Evolutionary conservation across 139 green algal genomes (phyloP).

Genomic region (Zygnema circumcarinatum): DNA sequence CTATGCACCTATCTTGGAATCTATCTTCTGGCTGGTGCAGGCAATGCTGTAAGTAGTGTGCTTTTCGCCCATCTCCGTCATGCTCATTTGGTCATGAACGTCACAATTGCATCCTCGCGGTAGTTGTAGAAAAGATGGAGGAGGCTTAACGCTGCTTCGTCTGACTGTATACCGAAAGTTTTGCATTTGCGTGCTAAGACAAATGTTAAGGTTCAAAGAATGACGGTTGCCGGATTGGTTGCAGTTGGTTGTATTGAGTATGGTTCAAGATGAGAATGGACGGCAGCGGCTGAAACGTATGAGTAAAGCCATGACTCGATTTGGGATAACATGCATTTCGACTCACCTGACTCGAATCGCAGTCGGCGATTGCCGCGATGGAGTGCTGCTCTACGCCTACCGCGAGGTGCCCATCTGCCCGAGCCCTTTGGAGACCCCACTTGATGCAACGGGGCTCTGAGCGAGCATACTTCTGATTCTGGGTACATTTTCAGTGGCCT

Average conservation of each 20-base stretch:
- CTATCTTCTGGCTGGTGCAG: conserved; percentile 38
- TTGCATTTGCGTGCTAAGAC: no score
- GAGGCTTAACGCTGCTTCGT: no score
- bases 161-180: no score
- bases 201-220: no score
- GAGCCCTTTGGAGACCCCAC: not conserved
- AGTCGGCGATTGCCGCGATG: conserved; percentile 44
- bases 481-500: not conserved
- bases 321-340: conserved; percentile 3
- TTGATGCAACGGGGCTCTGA: conserved; percentile 26
- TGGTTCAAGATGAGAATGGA: conserved; percentile 10
- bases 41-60: conserved; percentile 25
- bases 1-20: conserved; percentile 35
- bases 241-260: not conserved
- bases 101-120: no score
- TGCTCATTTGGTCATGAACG: no score
- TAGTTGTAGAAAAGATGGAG: no score
- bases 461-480: no score
- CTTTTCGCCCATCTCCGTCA: no score
- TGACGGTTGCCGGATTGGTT: no score
- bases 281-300: conserved; percentile 37
- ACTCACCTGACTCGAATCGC: conserved; percentile 42
- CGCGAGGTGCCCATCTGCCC: conserved; percentile 14
- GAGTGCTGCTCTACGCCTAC: conserved; percentile 45
- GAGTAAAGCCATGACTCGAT: conserved; percentile 25